Base-by-base conservation (phyloP, 2,329 filamentous ascomycete species). In the Sporothrix pallida region DNA sequence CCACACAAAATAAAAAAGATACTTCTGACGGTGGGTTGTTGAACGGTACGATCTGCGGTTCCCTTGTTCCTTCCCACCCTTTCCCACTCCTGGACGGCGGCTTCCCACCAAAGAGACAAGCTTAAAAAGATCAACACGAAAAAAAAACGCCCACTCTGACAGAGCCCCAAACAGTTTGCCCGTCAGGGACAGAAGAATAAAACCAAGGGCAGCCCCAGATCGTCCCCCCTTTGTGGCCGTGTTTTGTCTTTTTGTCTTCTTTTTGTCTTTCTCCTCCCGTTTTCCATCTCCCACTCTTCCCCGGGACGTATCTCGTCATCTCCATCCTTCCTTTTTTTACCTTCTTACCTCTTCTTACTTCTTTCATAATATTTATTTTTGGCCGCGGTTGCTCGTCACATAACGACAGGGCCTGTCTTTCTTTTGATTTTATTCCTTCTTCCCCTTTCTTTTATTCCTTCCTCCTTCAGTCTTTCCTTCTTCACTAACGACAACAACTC, bases 141-240 rank as follows among this genome's bases (percentile, higher is more conserved):
- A 63, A 44, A 63, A 67, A 67, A 48, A 48, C 42, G 62, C 62
- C 62, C 42, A 48, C 4, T 17, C 62, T 48, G n/a, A 67, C 44
- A 20, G 42, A 12, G 20, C 42, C 8, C 60, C 60, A 63, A 63
- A 63, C 58, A 52, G 23, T 26, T 26, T 26, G 23, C 23, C 23
- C 23, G 31, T 37, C 31, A 37, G 31, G 31, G 31, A 37, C 31
- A 52, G 50, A 52, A n/a, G 50, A 62, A 23, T 48, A 23, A 65
- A 48, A 65, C 37, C 26, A 31, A 7, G 17, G n/a, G 17, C 62
- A 46, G 10, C 37, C 58, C 60, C 60, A 65, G 37, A 37, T 37
- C 31, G 31, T 7, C 31, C 31, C 31, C 31, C 31, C 31, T 37
- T 37, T 37, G 31, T 37, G 31, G 31, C 31, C 15, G 44, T n/a